Evolutionary conservation across 2,329 filamentous ascomycete genomes (phyloP), one percentile per base, ranked within the genome.

Genomic region (Xylaria sp.): DNA sequence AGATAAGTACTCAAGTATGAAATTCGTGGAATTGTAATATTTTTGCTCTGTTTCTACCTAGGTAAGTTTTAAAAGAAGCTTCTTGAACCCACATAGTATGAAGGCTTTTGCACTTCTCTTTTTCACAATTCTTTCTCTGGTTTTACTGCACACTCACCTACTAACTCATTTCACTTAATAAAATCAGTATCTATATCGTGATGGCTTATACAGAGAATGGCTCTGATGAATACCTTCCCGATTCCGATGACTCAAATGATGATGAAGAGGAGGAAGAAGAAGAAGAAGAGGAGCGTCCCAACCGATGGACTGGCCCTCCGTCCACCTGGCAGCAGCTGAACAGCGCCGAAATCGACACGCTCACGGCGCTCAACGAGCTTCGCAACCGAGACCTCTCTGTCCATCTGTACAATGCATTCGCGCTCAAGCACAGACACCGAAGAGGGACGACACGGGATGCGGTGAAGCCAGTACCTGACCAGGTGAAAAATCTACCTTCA

Each of bases 371-470:
- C 65, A 87, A 91, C 67, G 85, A 88, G 55, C 78, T 89, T 18
- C 84, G 88, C 44, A 87, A 91, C 48, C 83, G 86, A 63, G 91
- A 98, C 77, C 82, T 98, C 12, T 85, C 88, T 0, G 81, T 90
- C 54, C 94, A 97, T 81, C 82, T 98, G 5, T 97, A 93, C 81
- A 93, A 96, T 79, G 86, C 91, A 0, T 91, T 91, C 81, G 87
- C 87, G 44, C 82, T 97, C 64, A 94, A 91, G 78, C 81, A 82
- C 44, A 82, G 85, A 20, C 69, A 74, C 3, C 52, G 34, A 0
- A 67, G 60, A 39, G 65, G 54, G 34, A n/a, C 65, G 13, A 67
- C 54, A 6, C 66, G 62, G 3, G 67, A 65, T 39, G 51, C 31
- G 31, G 51, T 48, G 37, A 69, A 58, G n/a, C 75, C 75, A 18